Conservation (phyloP, 768 basidiomycete genomes). For the Suillus subaureus region DNA sequence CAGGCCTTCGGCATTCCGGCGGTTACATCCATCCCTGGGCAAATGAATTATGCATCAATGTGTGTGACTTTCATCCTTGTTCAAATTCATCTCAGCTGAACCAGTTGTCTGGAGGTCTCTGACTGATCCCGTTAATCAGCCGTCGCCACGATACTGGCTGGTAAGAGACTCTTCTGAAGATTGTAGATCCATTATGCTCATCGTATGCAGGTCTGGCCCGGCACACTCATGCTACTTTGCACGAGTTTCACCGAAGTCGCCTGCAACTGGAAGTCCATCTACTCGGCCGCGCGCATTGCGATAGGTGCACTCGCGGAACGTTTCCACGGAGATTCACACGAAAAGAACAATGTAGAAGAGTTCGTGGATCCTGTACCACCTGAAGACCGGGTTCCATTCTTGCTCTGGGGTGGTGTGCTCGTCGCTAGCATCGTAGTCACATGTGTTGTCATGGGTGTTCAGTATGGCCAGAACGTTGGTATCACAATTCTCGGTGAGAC, state of each 20-base stretch:
- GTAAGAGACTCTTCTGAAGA: conserved; percentile 8
- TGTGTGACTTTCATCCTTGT: conserved; percentile 1
- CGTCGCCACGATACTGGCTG: conserved; percentile 63
- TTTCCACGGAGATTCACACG: conserved; percentile 7
- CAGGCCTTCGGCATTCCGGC: conserved; percentile 23
- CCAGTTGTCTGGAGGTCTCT: conserved; percentile 38
- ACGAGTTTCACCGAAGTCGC: conserved; percentile 36
- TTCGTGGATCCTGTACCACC: conserved; percentile 55
- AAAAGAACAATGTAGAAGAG: conserved; percentile 31
- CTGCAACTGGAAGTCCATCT: conserved; percentile 27
- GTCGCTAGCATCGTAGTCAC: conserved; percentile 48
- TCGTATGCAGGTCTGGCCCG: conserved; percentile 25
- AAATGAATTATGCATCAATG: conserved; percentile 29
- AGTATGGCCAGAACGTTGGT: conserved; percentile 55
- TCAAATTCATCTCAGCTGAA: background rate
- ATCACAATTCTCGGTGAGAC: conserved; percentile 26
- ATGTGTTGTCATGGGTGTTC: conserved; percentile 53
- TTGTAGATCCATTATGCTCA: background rate
- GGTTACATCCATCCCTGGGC: conserved; percentile 17
- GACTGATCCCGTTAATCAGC: conserved; percentile 42
- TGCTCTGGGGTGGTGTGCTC: conserved; percentile 59
- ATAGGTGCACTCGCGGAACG: conserved; percentile 9
- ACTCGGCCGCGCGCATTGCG: conserved; percentile 9
- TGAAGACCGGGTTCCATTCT: conserved; percentile 55
- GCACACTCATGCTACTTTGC: conserved; percentile 53